phyloP scores from a whole-genome alignment of 2,329 filamentous ascomycete species.

The Bipolaris bicolor region DNA sequence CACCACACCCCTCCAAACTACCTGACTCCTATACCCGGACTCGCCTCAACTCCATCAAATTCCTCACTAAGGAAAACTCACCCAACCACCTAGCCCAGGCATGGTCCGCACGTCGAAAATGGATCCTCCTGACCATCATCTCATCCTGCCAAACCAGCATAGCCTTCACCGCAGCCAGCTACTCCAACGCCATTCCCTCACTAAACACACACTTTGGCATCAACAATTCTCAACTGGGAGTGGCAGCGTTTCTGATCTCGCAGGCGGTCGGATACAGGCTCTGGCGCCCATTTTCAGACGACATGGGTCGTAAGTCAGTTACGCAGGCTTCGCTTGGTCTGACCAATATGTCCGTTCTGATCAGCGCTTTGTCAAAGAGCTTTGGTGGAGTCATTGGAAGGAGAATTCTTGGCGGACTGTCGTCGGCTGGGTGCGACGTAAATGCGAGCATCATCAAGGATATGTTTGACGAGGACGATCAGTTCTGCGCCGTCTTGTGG shows the following conservation, averaged over 20 bases:
- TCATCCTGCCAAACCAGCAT: conserved; percentile 60
- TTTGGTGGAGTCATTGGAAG: conserved; percentile 73
- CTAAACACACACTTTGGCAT: conserved; percentile 54
- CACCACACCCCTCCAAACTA: background rate
- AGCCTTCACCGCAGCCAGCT: conserved; percentile 62
- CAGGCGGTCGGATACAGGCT: conserved; percentile 86
- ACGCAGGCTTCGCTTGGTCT: conserved; percentile 77
- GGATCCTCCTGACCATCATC: conserved; percentile 59
- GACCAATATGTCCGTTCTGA: conserved; percentile 51
- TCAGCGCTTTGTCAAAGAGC: conserved; percentile 63
- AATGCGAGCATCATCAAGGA: conserved; percentile 69
- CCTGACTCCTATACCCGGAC: background rate
- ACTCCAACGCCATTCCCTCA: conserved; percentile 58
- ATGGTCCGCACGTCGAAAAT: conserved; percentile 58
- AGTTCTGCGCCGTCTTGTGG: conserved; percentile 69
- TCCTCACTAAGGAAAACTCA: background rate
- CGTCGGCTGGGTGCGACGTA: conserved; percentile 67
- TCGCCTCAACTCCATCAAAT: background rate
- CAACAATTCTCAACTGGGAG: conserved; percentile 60
- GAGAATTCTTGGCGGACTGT: conserved; percentile 44
- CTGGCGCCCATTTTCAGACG: conserved; percentile 81
- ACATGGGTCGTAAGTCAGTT: conserved; percentile 75
- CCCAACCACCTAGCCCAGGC: conserved; percentile 49
- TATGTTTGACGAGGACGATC: conserved; percentile 63
- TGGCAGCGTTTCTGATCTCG: conserved; percentile 76